Evolutionary conservation across 352 stramenopile species (phyloP), one percentile per base, ranked within the genome.

Genomic region (Globisporangium cederbergense): DNA sequence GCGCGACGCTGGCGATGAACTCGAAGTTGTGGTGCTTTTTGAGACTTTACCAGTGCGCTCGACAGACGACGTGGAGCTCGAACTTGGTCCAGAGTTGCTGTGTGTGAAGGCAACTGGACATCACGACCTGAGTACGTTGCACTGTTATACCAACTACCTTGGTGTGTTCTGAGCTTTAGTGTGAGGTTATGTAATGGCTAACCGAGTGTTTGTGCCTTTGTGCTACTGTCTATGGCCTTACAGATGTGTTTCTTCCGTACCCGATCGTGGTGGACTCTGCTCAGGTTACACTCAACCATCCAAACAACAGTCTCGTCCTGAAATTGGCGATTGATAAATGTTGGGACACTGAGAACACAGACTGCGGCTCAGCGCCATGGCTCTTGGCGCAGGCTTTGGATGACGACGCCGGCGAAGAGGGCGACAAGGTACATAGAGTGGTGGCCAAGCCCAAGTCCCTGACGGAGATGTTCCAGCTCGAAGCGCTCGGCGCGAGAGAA

Each of bases 401-500:
- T 0, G 66, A 75, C 25, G 74, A 83, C 22, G 54, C 66, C 6
- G 42, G 54, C 14, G 52, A 7, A 2, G 7, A 32, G n/a, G 50
- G 14, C 36, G 18, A 9, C 4, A 32, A 66, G 52, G 9, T 11
- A 8, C 51, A 62, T 20, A 51, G 71, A 10, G 47, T 53, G 9
- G 13, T 32, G 11, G 0, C 25, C 8, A 64, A 74, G 6, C 71
- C 79, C 16, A 83, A 79, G 57, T 89, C 85, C 18, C 63, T 93
- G 36, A 68, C 75, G 0, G 85, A 92, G 38, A 84, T 88, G 75
- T 93, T 91, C 45, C 79, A 92, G 42, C 68, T 92, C 13, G 67
- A 65, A 20, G 73, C 74, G 30, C 64, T 59, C 11, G 47, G 55
- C 4, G 30, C 22, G 4, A 51, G 43, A 47, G 34, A 49, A 7